Conservation (phyloP, 176 grass and related monocot genomes). For the Musa itinerans region DNA sequence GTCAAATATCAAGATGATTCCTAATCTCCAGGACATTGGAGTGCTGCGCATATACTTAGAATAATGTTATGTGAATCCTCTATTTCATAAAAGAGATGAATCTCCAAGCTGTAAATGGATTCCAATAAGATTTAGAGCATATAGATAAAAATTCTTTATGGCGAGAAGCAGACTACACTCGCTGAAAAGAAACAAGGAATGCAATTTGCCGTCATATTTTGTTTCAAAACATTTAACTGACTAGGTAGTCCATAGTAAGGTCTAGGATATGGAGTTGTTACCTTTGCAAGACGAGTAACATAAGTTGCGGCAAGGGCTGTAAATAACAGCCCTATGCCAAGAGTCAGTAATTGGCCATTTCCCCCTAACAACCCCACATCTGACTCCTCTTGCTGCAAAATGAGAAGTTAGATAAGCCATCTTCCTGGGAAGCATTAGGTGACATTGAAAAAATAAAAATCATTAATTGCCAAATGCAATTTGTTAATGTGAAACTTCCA, state of each 20-base stretch:
- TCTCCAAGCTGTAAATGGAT: not conserved
- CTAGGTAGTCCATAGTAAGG: not conserved
- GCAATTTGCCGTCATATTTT: not conserved
- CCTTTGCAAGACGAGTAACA: conserved; percentile 89
- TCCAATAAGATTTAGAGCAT: not conserved
- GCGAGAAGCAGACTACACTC: not conserved
- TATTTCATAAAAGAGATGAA: not conserved
- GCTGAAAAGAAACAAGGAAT: not conserved
- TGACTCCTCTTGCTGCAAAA: conserved; percentile 92
- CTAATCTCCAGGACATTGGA: not conserved
- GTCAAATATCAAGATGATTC: not conserved
- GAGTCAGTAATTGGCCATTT: conserved; percentile 60
- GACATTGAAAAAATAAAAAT: not conserved
- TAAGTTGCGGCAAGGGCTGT: conserved; percentile 79
- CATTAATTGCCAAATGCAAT: not conserved
- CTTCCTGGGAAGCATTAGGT: not conserved
- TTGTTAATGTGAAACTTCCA: conserved; percentile 1
- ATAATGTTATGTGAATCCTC: not conserved
- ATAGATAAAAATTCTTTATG: not conserved
- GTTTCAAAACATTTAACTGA: not conserved
- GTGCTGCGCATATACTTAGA: not conserved
- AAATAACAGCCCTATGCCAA: conserved; percentile 71
- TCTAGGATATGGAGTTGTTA: conserved; percentile 7
- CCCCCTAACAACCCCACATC: conserved; percentile 65
- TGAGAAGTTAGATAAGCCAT: not conserved